Evolutionary conservation across 208 protist species (phyloP).

Genomic region (Acanthamoeba royreba): DNA sequence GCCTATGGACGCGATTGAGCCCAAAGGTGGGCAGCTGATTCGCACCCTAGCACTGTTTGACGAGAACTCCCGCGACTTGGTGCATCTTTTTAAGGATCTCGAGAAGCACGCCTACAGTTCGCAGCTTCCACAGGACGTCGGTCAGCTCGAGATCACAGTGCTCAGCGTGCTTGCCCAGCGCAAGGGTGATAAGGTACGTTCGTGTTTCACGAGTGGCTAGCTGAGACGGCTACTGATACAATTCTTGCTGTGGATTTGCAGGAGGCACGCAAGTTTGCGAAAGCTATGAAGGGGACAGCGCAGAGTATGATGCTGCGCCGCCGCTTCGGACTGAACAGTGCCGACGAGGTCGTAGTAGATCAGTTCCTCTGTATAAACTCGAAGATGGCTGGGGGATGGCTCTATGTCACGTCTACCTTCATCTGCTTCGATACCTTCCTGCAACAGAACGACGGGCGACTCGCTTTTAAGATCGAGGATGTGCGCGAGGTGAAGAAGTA

Average conservation of each 20-base stretch:
- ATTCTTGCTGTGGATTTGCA: not conserved
- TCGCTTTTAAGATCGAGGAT: not conserved
- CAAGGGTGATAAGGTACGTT: conserved; percentile 3
- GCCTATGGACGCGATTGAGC: conserved; percentile 1
- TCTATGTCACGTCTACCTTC: not conserved
- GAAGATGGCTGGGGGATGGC: conserved; percentile 13
- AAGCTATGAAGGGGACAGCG: not conserved
- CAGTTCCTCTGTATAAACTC: not conserved
- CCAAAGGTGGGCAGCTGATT: not conserved
- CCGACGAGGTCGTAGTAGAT: not conserved
- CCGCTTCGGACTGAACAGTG: not conserved
- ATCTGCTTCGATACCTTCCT: conserved; percentile 23
- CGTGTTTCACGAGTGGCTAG: not conserved
- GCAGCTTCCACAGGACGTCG: not conserved
- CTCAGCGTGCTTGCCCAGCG: conserved; percentile 4
- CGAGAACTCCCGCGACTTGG: not conserved
- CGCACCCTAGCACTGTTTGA: not conserved
- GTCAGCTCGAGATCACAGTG: not conserved
- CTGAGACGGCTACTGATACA: too few species aligned
- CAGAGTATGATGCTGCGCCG: not conserved
- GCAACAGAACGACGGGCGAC: not conserved
- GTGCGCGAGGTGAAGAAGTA: not conserved
- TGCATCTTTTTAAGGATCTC: not conserved
- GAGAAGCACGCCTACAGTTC: not conserved
- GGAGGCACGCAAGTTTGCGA: conserved; percentile 7